A percentile compares a stretch with the other conserved stretches of the same genome.
phyloP scores from a whole-genome alignment of 768 basidiomycete genomes.

The Tylopilus intermedius region DNA sequence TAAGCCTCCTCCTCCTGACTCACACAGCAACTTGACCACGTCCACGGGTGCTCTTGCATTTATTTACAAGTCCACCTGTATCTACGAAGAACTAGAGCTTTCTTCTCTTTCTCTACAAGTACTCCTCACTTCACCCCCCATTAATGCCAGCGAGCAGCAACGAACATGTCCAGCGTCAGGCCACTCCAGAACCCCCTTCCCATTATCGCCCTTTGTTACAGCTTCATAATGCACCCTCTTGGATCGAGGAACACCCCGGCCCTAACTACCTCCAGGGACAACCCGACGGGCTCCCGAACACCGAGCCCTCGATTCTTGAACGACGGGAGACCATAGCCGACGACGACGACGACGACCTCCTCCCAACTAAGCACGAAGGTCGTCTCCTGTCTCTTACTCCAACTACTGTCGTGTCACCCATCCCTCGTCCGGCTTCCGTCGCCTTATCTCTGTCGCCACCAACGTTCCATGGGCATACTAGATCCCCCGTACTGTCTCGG shows the following conservation, averaged over 20 bases:
- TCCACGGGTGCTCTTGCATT: conserved; percentile 29
- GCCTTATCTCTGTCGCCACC: conserved; percentile 14
- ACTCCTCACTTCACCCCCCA: conserved; percentile 9
- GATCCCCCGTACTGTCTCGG: conserved; percentile 30
- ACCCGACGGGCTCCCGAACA: conserved; percentile 5
- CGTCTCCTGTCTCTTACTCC: conserved; percentile 15
- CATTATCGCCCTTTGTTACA: conserved; percentile 29
- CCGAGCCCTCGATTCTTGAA: conserved; percentile 10
- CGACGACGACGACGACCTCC: conserved; percentile 18
- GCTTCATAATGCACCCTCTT: conserved; percentile 28
- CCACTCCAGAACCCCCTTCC: conserved; percentile 15
- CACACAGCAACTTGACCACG: conserved; percentile 17
- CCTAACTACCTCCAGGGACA: conserved; percentile 7
- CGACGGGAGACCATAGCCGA: conserved; percentile 8
- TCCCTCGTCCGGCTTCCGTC: conserved; percentile 10
- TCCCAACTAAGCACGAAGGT: conserved; percentile 27
- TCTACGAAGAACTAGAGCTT: conserved; percentile 18
- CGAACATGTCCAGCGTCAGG: conserved; percentile 22
- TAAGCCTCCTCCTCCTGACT: conserved; percentile 20
- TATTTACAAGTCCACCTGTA: conserved; percentile 7
- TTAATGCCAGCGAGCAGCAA: conserved; percentile 31
- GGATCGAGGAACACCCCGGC: conserved; percentile 11
- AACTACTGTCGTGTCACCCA: conserved; percentile 8
- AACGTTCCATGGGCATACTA: conserved; percentile 21
- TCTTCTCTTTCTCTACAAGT: conserved; percentile 6